Evolutionary conservation across 2,329 filamentous ascomycete species (phyloP).

Genomic region (Alternaria triticina): DNA sequence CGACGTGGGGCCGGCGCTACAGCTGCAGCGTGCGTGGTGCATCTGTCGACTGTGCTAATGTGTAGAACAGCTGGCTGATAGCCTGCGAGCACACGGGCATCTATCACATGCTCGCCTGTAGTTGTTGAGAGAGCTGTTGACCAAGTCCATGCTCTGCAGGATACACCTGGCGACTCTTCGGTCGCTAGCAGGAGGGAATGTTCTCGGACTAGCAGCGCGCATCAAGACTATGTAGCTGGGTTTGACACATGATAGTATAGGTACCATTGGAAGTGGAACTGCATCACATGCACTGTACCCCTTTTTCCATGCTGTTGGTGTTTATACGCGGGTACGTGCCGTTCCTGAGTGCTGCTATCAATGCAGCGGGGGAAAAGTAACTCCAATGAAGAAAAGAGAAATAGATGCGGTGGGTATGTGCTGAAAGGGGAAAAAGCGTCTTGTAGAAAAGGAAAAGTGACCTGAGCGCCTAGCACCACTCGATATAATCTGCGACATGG

Average conservation of each 20-base stretch:
- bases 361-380: neutral
- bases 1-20: conserved; percentile 6
- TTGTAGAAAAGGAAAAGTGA: neutral
- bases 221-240: neutral
- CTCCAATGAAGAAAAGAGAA: neutral
- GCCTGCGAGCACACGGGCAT: neutral
- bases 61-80: neutral
- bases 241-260: neutral
- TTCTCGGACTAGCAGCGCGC: neutral
- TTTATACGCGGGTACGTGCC: neutral
- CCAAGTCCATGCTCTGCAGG: neutral
- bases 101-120: conserved; percentile 2
- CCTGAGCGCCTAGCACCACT: neutral
- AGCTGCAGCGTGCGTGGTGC: neutral
- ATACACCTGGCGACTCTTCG: neutral
- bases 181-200: neutral
- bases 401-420: neutral
- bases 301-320: neutral
- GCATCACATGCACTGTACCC: neutral
- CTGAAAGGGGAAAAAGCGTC: conserved; percentile 3
- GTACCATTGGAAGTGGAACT: neutral
- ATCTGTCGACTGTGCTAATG: conserved; percentile 2
- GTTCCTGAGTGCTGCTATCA: neutral
- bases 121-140: conserved; percentile 1
- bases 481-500: conserved; percentile 1